Evolutionary conservation across 345 rosid species (phyloP).

Genomic region (Melaleuca alternifolia): DNA sequence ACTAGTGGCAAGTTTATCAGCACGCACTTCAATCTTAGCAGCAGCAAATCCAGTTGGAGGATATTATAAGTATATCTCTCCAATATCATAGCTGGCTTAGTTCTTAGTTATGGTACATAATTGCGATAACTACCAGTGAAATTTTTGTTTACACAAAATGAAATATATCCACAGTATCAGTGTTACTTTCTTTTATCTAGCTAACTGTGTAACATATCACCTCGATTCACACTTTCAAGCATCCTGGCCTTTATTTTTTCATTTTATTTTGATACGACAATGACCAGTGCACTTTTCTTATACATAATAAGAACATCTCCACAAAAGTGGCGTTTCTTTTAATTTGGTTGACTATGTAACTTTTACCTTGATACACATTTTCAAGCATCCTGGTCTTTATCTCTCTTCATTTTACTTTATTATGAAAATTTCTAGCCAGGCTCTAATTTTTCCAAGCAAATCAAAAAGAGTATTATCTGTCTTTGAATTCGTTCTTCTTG

Average conservation of each 20-base stretch:
- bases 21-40: conserved; percentile 92
- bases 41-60: conserved; percentile 99
- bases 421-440: background rate
- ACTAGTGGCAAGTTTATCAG: conserved; percentile 91
- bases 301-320: background rate
- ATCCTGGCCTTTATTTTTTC: background rate
- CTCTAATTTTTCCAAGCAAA: background rate
- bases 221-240: background rate
- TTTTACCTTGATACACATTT: background rate
- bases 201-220: background rate
- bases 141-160: background rate
- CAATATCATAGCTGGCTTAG: background rate
- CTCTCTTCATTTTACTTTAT: background rate
- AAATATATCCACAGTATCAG: background rate
- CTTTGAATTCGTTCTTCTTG: background rate
- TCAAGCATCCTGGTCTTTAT: background rate
- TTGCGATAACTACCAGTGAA: background rate
- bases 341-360: background rate
- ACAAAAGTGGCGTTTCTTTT: background rate
- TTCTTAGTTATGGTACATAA: background rate
- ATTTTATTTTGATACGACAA: background rate
- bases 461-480: background rate
- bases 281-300: background rate
- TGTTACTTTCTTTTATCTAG: background rate
- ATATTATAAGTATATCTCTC: conserved; percentile 71